Percentiles rank a stretch among this genome's conserved stretches.
These are phyloP conservation scores for Leishmania arabica DNA, from an alignment of 208 protist genomes.

Conservation along the genomic window DNA sequence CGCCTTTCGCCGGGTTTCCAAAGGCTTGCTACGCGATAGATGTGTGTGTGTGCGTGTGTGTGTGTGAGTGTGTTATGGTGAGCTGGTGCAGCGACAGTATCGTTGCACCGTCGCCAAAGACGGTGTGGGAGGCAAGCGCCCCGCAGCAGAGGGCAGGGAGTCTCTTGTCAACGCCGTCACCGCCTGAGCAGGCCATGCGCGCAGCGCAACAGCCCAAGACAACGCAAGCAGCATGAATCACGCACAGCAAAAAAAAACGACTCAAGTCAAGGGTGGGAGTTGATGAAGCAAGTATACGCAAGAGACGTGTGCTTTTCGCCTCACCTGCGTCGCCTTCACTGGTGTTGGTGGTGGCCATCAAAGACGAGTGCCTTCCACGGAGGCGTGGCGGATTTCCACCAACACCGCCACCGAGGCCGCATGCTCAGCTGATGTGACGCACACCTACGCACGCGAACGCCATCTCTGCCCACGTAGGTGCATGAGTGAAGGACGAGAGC, in stretches of 20 bases:
- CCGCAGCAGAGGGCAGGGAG: neutral
- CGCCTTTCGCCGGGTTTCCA: neutral
- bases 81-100: neutral
- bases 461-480: neutral
- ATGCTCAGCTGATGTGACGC: neutral
- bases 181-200: neutral
- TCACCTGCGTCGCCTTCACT: neutral
- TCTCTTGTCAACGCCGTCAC: neutral
- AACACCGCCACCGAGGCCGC: neutral
- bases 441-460: neutral
- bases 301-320: neutral
- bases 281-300: neutral
- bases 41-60: neutral
- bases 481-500: neutral
- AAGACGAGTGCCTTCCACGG: neutral
- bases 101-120: too few relatives aligned
- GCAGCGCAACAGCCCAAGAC: neutral
- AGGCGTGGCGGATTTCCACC: neutral
- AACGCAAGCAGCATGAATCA: neutral
- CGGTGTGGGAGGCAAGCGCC: neutral
- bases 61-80: too few relatives aligned
- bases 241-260: neutral
- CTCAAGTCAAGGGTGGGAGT: neutral
- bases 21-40: neutral
- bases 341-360: neutral